phyloP scores from a whole-genome alignment of 257 asterid species.

The Scutellaria minor region DNA sequence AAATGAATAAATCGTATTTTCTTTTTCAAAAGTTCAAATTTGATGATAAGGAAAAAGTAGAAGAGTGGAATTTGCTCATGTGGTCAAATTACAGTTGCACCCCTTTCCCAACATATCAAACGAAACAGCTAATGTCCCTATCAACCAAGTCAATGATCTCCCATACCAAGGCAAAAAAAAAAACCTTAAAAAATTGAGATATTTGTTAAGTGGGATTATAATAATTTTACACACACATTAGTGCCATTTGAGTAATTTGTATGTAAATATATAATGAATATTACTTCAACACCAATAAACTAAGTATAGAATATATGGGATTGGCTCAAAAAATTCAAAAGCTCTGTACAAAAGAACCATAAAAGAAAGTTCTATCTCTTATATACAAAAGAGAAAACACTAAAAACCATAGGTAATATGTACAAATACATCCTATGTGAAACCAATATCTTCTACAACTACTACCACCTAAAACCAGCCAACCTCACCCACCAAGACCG shows the following conservation, averaged over 20 bases:
- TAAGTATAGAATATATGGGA: too few species aligned
- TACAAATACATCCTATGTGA: conserved; percentile 30
- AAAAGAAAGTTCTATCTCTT: background rate
- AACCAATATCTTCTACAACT: conserved; percentile 32
- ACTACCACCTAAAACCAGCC: conserved; percentile 34
- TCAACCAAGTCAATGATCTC: conserved; percentile 41
- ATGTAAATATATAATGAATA: too few species aligned
- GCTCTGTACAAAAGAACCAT: background rate
- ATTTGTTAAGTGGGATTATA: background rate
- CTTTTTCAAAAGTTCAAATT: background rate
- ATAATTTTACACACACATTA: too few species aligned
- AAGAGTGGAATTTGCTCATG: background rate
- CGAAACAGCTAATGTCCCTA: conserved; percentile 25
- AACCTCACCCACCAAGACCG: conserved; percentile 25
- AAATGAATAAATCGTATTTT: too few species aligned
- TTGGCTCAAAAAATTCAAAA: too few species aligned
- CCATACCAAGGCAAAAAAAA: background rate
- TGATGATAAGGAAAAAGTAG: background rate
- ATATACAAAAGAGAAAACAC: background rate
- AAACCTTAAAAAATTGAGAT: background rate
- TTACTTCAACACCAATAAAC: too few species aligned
- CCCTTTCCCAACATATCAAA: conserved; percentile 9
- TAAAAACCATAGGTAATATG: conserved; percentile 1
- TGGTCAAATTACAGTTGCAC: conserved; percentile 20
- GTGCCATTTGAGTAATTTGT: too few species aligned